A percentile compares a stretch with the other conserved stretches of the same genome.
Conservation (phyloP, 176 grass and related monocot genomes). For the Oryza coarctata region DNA sequence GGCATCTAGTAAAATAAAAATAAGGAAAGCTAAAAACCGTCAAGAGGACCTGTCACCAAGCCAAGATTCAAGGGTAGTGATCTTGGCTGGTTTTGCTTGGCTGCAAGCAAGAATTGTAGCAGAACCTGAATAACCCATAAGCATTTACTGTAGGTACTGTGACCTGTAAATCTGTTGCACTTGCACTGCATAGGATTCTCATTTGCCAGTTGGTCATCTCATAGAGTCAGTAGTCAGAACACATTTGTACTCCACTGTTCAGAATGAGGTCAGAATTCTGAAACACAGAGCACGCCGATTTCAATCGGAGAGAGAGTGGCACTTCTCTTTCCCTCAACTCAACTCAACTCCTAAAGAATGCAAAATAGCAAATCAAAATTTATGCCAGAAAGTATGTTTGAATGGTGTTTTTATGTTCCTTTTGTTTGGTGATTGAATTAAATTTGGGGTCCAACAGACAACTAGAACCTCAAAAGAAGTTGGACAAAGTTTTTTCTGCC, state of each 20-base stretch:
- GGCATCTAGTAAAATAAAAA: neutral
- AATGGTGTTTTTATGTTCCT: neutral
- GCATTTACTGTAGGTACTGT: slow-evolving; percentile 2
- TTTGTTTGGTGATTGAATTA: neutral
- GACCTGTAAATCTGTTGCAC: neutral
- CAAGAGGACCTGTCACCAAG: neutral
- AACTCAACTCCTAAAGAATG: neutral
- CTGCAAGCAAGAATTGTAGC: neutral
- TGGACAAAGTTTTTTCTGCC: neutral
- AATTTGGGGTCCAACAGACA: neutral
- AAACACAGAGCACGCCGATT: neutral
- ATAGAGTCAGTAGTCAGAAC: neutral
- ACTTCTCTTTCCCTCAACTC: neutral
- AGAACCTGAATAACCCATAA: neutral
- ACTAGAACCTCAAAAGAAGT: neutral
- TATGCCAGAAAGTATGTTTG: neutral
- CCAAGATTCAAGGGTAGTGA: neutral
- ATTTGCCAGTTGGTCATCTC: neutral
- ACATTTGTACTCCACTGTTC: neutral
- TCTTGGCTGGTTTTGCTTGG: neutral
- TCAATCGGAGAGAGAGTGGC: neutral
- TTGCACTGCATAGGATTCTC: slow-evolving; percentile 25
- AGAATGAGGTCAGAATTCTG: neutral
- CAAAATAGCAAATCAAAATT: neutral
- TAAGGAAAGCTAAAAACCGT: neutral